A percentile compares a stretch with the other conserved stretches of the same genome.
Evolutionary conservation across 208 protist species (phyloP).

Genomic region (Kentomonas sorsogonicus): DNA sequence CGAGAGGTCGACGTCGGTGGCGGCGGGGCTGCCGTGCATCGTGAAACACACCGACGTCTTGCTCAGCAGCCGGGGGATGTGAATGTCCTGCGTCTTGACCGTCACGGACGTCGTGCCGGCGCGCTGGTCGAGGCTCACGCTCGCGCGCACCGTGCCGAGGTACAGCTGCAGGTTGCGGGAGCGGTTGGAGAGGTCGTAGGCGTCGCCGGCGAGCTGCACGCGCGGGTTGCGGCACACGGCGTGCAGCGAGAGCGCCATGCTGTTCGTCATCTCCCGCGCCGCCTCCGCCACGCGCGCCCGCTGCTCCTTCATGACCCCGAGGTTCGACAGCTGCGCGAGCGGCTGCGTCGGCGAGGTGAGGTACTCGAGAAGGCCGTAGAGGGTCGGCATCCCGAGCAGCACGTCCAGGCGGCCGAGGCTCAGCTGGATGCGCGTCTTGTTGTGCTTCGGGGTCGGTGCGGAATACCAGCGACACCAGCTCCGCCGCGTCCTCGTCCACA

Average conservation of each 20-base stretch:
- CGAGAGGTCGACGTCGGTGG: conserved; percentile 24
- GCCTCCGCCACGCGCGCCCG: conserved; percentile 51
- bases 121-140: conserved; percentile 39
- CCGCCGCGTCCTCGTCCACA: no score
- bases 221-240: conserved; percentile 70
- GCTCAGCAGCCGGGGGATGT: conserved; percentile 62
- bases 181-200: conserved; percentile 34
- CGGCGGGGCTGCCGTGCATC: conserved; percentile 16
- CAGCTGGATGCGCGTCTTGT: conserved; percentile 45
- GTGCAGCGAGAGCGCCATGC: conserved; percentile 33
- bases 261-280: conserved; percentile 52
- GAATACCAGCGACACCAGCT: conserved; percentile 42
- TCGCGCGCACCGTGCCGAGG: conserved; percentile 65
- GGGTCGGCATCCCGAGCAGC: conserved; percentile 52
- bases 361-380: conserved; percentile 71
- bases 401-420: conserved; percentile 52
- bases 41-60: conserved; percentile 42
- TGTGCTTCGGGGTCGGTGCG: conserved; percentile 30
- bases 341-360: conserved; percentile 59
- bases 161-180: conserved; percentile 44
- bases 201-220: conserved; percentile 61
- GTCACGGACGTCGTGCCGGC: conserved; percentile 14
- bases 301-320: conserved; percentile 81
- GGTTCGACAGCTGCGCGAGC: conserved; percentile 60
- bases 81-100: conserved; percentile 55